Base-by-base conservation (phyloP, 192 early-diverging fungal genomes). In the Pilobolus umbonatus region DNA sequence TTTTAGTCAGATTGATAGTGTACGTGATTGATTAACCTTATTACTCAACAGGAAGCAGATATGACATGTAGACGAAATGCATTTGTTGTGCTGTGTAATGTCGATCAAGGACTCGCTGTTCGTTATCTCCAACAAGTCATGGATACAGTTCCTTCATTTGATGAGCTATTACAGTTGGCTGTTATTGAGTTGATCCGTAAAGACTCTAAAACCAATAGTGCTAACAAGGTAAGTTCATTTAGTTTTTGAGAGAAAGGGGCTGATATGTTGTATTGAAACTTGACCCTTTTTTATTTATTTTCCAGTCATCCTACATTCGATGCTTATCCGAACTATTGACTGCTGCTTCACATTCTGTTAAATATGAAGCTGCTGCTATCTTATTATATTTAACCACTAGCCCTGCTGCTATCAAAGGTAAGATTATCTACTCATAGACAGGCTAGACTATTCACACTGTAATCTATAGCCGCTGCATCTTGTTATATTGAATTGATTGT, bases 331-430 rank as follows among this genome's bases (percentile, higher is more conserved):
- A 90, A 55, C 74, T 98, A 58, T 77, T 99, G 45, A 80, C 84
- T 38, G 81, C 90, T 22, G 63, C 86, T 14, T 85, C 93, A 11
- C 85, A 84, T 67, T 86, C 95, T 17, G 97, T 99, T 60, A 92
- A 96, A 64, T 99, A 95, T 69, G 97, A 99, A 70, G 97, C 97
- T 7, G 97, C 97, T 14, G 86, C 86, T 46, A 93, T 96, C 17
- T 72, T 99, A 53, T 88, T 97, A 42, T 78, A 80, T 22, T 76
- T 99, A 35, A 92, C 95, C 11, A 82, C 86, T 25, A 91, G 94
- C 64, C 81, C 92, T 34, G 82, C 87, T 5, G 95, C 94, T 19
- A 82, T 99, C 56, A 95, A 95, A 76, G 87, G 85, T 86, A 80
- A 14, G 30, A 26, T 2, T 7, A 25, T 11, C 11, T 36, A 14